Evolutionary conservation across 2,329 filamentous ascomycete species (phyloP).

Genomic region (Aureobasidium uvarum): DNA sequence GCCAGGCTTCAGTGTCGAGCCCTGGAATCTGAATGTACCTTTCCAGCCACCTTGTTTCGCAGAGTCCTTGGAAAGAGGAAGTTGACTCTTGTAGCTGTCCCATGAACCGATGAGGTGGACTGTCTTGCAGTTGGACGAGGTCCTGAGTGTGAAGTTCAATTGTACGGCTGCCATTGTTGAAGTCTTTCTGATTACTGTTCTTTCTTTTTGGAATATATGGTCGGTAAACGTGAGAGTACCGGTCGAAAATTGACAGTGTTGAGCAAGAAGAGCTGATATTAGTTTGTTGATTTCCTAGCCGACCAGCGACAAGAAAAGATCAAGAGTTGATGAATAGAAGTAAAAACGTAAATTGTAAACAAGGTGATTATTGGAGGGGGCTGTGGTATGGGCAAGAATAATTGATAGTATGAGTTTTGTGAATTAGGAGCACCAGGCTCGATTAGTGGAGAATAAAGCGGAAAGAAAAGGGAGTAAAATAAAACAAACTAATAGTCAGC

Average conservation of each 20-base stretch:
- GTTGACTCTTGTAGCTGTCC: conserved; percentile 95
- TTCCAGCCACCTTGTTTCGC: conserved; percentile 91
- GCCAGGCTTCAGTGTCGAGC: conserved; percentile 78
- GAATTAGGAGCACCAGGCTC: conserved; percentile 49
- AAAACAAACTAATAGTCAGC: conserved; percentile 51
- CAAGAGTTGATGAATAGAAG: conserved; percentile 30
- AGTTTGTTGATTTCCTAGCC: conserved; percentile 38
- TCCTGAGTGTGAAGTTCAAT: conserved; percentile 92
- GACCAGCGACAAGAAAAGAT: conserved; percentile 44
- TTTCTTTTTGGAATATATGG: conserved; percentile 26
- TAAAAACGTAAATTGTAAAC: conserved; percentile 33
- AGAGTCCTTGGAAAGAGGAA: conserved; percentile 83
- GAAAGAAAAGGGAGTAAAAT: conserved; percentile 39
- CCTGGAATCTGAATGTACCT: conserved; percentile 94
- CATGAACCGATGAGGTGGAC: conserved; percentile 97
- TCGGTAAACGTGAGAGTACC: conserved; percentile 28
- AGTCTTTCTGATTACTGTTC: conserved; percentile 28
- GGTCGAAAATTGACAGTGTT: conserved; percentile 33
- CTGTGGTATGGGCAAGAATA: conserved; percentile 26
- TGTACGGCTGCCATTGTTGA: conserved; percentile 78
- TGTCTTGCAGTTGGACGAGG: conserved; percentile 94
- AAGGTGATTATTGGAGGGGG: conserved; percentile 30
- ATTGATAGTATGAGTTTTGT: conserved; percentile 31
- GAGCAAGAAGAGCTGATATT: conserved; percentile 52
- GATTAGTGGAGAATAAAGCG: conserved; percentile 42